Evolutionary conservation across 1,284 basidiomycete genomes (phyloP).

Genomic region (Flammula alnicola): DNA sequence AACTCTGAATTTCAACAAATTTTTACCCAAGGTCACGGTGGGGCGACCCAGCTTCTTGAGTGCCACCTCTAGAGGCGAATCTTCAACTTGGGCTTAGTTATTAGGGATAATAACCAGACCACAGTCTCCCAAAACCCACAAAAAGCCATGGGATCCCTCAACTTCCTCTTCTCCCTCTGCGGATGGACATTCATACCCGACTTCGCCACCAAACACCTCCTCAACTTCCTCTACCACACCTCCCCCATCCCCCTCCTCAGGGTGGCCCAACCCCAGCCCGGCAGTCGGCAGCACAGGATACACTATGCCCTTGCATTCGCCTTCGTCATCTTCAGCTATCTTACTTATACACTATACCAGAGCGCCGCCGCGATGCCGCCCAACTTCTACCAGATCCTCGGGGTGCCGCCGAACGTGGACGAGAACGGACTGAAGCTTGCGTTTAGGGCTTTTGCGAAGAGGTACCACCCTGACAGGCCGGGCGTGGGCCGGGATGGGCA

Average conservation of each 20-base stretch:
- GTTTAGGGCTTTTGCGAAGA: conserved; percentile 76
- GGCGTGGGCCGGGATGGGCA: conserved; percentile 65
- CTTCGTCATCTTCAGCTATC: conserved; percentile 69
- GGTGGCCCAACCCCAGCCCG: conserved; percentile 44
- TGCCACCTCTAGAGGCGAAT: too few species aligned
- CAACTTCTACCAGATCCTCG: conserved; percentile 81
- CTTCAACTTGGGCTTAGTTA: too few species aligned
- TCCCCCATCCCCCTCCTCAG: conserved; percentile 32
- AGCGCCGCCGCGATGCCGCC: conserved; percentile 57
- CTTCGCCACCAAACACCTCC: conserved; percentile 42
- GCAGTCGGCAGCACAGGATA: conserved; percentile 49
- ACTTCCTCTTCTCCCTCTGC: conserved; percentile 34
- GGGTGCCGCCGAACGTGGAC: conserved; percentile 63
- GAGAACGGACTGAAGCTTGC: conserved; percentile 70
- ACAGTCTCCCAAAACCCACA: too few species aligned
- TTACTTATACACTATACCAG: conserved; percentile 66
- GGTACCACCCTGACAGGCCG: conserved; percentile 78
- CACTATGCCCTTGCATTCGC: conserved; percentile 71
- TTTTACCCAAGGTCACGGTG: too few species aligned
- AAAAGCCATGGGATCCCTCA: conserved; percentile 16
- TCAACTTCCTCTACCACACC: conserved; percentile 43
- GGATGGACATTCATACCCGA: conserved; percentile 53
- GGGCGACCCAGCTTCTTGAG: too few species aligned
- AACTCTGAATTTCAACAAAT: too few species aligned
- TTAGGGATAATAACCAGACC: too few species aligned